Percentiles rank a stretch among this genome's conserved stretches.
Evolutionary conservation across 306 rosid species (phyloP).

Genomic region (peach (Prunus persica)): DNA sequence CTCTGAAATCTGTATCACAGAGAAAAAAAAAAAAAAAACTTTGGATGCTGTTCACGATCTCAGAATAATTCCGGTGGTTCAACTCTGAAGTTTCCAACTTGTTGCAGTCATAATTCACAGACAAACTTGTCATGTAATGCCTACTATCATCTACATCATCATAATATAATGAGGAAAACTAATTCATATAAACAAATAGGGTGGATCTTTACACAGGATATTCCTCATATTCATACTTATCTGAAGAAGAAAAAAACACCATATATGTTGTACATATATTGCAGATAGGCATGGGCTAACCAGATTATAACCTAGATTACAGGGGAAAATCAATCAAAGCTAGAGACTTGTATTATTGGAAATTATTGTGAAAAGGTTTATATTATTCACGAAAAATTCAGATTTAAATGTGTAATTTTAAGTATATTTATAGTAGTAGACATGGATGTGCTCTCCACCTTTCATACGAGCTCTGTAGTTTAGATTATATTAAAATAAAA

Average conservation of each 20-base stretch:
- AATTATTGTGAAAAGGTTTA: no score
- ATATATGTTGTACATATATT: background rate
- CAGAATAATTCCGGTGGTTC: constrained; percentile 97
- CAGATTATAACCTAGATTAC: background rate
- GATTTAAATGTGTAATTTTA: no score
- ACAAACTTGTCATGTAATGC: background rate
- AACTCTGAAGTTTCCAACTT: constrained; percentile 99
- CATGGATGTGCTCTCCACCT: no score
- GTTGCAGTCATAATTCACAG: background rate
- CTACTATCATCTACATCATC: background rate
- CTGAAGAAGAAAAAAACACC: background rate
- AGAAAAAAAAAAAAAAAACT: constrained; percentile 28
- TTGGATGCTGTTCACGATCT: constrained; percentile 99
- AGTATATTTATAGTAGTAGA: no score
- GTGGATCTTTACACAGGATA: background rate
- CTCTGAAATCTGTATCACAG: background rate
- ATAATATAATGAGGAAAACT: background rate
- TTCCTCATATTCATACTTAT: no score
- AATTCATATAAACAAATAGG: no score
- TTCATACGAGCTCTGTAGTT: no score
- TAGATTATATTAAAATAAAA: no score
- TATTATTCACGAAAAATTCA: no score
- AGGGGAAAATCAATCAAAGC: constrained; percentile 10
- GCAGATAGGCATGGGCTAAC: background rate
- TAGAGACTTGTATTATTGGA: background rate